Base-by-base conservation (phyloP, 768 basidiomycete genomes). In the Serendipita sp. region DNA sequence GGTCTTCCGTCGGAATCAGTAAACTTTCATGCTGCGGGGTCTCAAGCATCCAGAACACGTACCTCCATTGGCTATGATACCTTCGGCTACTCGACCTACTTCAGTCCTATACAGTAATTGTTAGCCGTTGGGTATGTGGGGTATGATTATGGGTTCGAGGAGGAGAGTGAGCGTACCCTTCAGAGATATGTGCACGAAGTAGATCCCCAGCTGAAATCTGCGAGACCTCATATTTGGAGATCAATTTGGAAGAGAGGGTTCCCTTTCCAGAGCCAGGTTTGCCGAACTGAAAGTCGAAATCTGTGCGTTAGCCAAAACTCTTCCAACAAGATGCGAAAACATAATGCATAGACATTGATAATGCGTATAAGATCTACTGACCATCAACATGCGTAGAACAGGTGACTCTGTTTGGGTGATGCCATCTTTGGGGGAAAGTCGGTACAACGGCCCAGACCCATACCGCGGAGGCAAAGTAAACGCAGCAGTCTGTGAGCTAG, bases 161-260 rank as follows among this genome's bases (percentile, higher is more conserved):
- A 63, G 18, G 16, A n/a, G 58, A 62, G 47, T 48, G 8, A 53
- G 75, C 77, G 32, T 60, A 83, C 80, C 78, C 76, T 68, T 88
- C 83, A 13, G 80, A 78, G 66, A 96, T 92, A 68, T 96, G 88
- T 68, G 88, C 86, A 67, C 92, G 79, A 69, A 96, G 75, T 45
- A 94, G 13, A 72, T 96, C 92, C 7, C 92, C 92, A 1, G 88
- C 88, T 5, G 88, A 91, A 58, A 94, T 74, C 5, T 84, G 80
- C 47, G 86, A 69, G 63, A 94, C 82, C 70, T 90, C 85, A 72
- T 89, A 92, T 73, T 89, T 88, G 67, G 84, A 80, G 65, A 89
- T 83, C 34, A 95, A 80, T 47, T 86, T 80, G 15, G 81, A 78
- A 1, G 87, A 80, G 46, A 93, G 79, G 0, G 92, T 95, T 38